These are phyloP conservation scores for Diaporthe eres DNA, from an alignment of 2,329 filamentous ascomycete species.

Conservation along the genomic window DNA sequence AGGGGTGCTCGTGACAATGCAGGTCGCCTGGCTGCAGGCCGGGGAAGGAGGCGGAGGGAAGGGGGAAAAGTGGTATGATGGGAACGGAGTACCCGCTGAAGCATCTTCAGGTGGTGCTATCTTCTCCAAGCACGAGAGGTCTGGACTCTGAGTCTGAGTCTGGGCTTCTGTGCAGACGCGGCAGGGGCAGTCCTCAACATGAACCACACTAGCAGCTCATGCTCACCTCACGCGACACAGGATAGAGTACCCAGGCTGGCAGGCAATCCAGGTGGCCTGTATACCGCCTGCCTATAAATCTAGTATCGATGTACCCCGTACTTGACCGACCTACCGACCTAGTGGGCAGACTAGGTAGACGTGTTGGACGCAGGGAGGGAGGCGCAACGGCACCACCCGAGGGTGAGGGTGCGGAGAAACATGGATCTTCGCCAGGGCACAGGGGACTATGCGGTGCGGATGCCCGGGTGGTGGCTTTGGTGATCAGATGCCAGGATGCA, in stretches of 20 bases:
- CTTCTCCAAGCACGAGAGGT: not conserved
- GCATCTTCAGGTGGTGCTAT: constrained; percentile 24
- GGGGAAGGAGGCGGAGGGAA: constrained; percentile 11
- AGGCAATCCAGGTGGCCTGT: not conserved
- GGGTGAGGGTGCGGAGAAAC: not conserved
- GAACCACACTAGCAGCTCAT: constrained; percentile 31
- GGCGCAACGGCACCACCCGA: constrained; percentile 10
- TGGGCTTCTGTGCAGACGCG: not conserved
- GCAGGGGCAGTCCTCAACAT: not conserved
- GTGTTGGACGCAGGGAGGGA: not conserved
- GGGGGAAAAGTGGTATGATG: constrained; percentile 21
- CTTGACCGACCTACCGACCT: not conserved
- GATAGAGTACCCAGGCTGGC: not conserved
- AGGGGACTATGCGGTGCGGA: not conserved
- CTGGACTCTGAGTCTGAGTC: constrained; percentile 7
- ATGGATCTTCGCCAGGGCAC: constrained; percentile 1
- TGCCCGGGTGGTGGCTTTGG: constrained; percentile 6
- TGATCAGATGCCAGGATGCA: constrained; percentile 29
- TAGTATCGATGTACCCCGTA: not conserved
- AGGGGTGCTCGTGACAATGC: constrained; percentile 30
- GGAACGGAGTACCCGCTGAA: constrained; percentile 2
- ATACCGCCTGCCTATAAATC: not conserved
- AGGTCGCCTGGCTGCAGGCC: constrained; percentile 17
- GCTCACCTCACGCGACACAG: constrained; percentile 28
- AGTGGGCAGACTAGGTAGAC: not conserved